These are phyloP conservation scores for Cystofilobasidium capitatum DNA, from an alignment of 768 basidiomycete genomes.

Conservation along the genomic window DNA sequence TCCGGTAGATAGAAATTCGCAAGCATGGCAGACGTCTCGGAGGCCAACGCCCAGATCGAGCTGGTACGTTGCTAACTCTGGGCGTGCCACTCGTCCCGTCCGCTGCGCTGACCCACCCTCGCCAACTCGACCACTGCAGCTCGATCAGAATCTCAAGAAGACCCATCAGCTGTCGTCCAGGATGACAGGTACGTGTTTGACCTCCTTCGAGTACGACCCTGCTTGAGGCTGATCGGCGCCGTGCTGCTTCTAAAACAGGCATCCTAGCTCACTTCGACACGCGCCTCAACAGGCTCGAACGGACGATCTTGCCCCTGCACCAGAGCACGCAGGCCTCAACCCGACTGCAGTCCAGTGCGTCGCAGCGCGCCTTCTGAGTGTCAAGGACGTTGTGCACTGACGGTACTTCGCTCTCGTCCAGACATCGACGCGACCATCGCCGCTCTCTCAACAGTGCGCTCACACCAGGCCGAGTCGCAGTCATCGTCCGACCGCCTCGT, in stretches of 20 bases:
- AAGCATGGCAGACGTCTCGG: constrained; percentile 17
- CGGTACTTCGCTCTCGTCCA: not conserved
- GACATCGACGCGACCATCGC: constrained; percentile 23
- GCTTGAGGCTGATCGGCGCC: not conserved
- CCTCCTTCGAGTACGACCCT: not conserved
- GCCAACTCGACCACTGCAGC: not conserved
- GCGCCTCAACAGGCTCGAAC: constrained; percentile 70
- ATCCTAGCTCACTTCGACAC: constrained; percentile 76
- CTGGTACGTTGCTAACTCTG: constrained; percentile 6
- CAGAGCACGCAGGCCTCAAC: constrained; percentile 66
- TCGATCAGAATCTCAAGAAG: constrained; percentile 27
- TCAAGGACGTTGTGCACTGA: not conserved
- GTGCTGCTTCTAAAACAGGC: constrained; percentile 43
- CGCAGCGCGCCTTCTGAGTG: not conserved
- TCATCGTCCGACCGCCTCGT: not conserved
- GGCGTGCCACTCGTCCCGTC: not conserved
- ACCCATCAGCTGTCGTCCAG: constrained; percentile 18
- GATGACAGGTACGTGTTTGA: constrained; percentile 15
- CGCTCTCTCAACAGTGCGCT: constrained; percentile 10
- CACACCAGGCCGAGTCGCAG: not conserved
- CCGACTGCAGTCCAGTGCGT: constrained; percentile 59
- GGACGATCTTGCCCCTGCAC: constrained; percentile 74
- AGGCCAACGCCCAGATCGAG: constrained; percentile 22
- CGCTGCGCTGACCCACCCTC: not conserved
- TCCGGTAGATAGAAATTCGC: no score